Conservation (phyloP, 768 basidiomycete species). For the Pleurotus platypus region DNA sequence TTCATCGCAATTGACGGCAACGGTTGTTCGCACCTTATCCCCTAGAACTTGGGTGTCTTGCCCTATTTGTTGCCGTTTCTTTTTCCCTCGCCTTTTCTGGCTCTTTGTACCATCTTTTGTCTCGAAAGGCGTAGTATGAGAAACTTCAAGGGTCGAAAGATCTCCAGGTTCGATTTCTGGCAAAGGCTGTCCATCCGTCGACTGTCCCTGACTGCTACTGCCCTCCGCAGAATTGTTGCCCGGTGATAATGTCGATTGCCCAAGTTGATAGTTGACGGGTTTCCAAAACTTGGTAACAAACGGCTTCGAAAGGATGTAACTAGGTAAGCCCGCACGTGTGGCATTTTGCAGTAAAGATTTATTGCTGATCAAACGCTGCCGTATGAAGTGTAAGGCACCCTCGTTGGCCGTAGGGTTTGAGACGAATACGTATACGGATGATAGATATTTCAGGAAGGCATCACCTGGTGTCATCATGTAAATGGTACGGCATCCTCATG, state of each 20-base stretch:
- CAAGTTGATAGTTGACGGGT: slow-evolving; percentile 39
- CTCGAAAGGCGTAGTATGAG: slow-evolving; percentile 7
- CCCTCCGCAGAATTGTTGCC: background rate
- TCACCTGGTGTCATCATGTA: slow-evolving; percentile 49
- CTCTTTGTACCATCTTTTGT: slow-evolving; percentile 8
- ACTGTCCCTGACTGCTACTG: background rate
- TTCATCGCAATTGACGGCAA: too few species aligned
- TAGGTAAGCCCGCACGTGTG: slow-evolving; percentile 55
- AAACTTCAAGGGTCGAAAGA: slow-evolving; percentile 12
- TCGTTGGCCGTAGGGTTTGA: slow-evolving; percentile 62
- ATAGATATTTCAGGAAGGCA: slow-evolving; percentile 77
- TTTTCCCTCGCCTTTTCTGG: slow-evolving; percentile 27
- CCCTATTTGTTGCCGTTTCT: slow-evolving; percentile 30
- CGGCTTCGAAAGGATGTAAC: slow-evolving; percentile 70
- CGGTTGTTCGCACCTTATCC: slow-evolving; percentile 57
- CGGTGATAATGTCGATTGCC: background rate
- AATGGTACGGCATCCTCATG: background rate
- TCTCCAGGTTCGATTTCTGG: background rate
- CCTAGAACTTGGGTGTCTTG: slow-evolving; percentile 52
- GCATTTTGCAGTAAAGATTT: slow-evolving; percentile 56
- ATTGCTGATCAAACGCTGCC: slow-evolving; percentile 76
- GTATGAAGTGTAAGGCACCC: slow-evolving; percentile 60
- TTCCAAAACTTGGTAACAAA: slow-evolving; percentile 67
- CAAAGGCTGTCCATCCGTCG: too few species aligned
- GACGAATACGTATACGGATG: slow-evolving; percentile 72